phyloP scores from a whole-genome alignment of 345 rosid genomes.

The Erysimum cheiranthoides region DNA sequence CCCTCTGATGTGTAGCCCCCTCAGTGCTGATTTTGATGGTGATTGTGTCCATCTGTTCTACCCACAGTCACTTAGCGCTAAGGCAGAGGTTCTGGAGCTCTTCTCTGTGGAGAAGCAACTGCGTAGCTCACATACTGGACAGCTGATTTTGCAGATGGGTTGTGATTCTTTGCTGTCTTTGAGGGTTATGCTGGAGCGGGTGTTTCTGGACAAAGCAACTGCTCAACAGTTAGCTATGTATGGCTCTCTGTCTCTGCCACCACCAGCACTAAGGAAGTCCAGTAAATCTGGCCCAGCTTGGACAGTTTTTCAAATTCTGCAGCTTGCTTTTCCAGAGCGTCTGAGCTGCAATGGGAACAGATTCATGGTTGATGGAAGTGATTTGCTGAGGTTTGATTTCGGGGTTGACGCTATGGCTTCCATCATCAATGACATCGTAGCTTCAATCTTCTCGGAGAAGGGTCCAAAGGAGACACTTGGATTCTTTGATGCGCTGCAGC shows the following conservation, averaged over 20 bases:
- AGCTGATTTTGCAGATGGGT: constrained; percentile 76
- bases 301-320: constrained; percentile 81
- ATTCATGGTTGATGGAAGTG: constrained; percentile 64
- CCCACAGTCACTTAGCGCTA: constrained; percentile 91
- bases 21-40: constrained; percentile 98
- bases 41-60: constrained; percentile 93
- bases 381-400: constrained; percentile 56
- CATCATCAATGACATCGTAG: constrained; percentile 62
- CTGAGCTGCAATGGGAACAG: constrained; percentile 66
- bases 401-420: constrained; percentile 54
- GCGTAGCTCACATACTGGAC: constrained; percentile 90
- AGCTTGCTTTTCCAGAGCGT: constrained; percentile 67
- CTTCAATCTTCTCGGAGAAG: constrained; percentile 70
- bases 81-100: constrained; percentile 92
- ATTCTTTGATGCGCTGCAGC: constrained; percentile 80
- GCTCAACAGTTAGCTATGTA: constrained; percentile 84
- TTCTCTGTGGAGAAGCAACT: constrained; percentile 93
- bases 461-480: constrained; percentile 72
- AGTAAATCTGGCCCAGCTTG: constrained; percentile 52
- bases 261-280: constrained; percentile 69
- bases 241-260: constrained; percentile 64
- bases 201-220: constrained; percentile 56
- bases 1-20: constrained; percentile 88
- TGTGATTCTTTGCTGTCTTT: constrained; percentile 77
- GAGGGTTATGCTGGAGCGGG: constrained; percentile 61